Base-by-base conservation (phyloP, 306 rosid species). In the Arachis hypogaea region DNA sequence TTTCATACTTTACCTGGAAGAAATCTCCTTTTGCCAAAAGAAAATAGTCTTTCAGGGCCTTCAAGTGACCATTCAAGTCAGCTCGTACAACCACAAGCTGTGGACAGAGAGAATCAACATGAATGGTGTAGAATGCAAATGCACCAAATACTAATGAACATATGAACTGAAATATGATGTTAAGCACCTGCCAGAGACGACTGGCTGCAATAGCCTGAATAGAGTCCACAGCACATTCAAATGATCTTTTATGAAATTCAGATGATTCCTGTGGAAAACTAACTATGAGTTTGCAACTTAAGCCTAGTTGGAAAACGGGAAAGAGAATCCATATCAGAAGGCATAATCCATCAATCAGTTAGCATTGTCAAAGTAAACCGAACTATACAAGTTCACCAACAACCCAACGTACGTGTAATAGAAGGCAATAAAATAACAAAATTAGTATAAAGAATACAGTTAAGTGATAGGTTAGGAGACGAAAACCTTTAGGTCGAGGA, bases 51-150 rank as follows among this genome's bases (percentile, higher is more conserved):
- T 95, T 95, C 72, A 95, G 73, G 72, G 98, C 97, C 84, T 84
- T 92, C 81, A 95, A 80, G 85, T 95, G 98, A 65, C 97, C 99
- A 85, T 82, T 92, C 84, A 95, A 88, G 86, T 95, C 93, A 79
- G 98, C 96, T 4, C 96, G 98, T 30, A 90, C 98, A 67, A 95
- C 98, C 57, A 95, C 96, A 87, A 95, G 98, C 99, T 95, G 97
- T 76, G 83, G 11, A 82, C 63, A 84, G 52, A 84, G 44, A 36
- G 46, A 81, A 73, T 71, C 40, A 44, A 77, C 68, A 57, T 67
- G 55, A 41, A 73, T 18, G 51, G 71, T 76, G 79, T 69, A 43
- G 55, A 79, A 60, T 59, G 66, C 69, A 58, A 55, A 14, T 58
- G 70, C 60, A 73, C 71, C 72, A 77, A 75, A 63, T 44, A 75